Evolutionary conservation across 176 grass and related monocot genomes (phyloP).

Genomic region (Paspalum notatum): DNA sequence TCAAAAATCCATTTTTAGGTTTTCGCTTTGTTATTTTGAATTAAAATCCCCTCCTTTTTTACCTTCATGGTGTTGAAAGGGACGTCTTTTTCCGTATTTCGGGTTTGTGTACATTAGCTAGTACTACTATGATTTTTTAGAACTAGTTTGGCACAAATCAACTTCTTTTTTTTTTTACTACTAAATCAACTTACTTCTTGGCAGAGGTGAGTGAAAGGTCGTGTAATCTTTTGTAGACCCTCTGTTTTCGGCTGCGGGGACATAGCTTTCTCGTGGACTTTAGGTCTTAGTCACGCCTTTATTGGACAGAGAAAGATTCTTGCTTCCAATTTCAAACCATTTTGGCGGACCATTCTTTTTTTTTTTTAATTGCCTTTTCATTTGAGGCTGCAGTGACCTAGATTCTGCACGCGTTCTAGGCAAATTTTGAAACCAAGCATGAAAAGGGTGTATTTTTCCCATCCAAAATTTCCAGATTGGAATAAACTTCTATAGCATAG

Average conservation of each 20-base stretch:
- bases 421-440: constrained; percentile 20
- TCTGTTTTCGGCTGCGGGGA: constrained; percentile 39
- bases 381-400: constrained; percentile 38
- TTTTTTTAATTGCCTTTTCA: constrained; percentile 31
- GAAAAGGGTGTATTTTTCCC: neutral
- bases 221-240: constrained; percentile 10
- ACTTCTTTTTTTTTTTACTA: no score
- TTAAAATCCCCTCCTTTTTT: neutral
- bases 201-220: constrained; percentile 12
- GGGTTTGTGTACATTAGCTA: neutral
- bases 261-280: constrained; percentile 50
- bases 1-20: constrained; percentile 13
- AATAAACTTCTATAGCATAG: constrained; percentile 25
- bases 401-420: constrained; percentile 34
- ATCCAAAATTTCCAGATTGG: constrained; percentile 7
- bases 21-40: constrained; percentile 9
- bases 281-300: constrained; percentile 52
- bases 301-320: constrained; percentile 47
- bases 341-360: constrained; percentile 33
- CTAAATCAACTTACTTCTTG: constrained; percentile 16
- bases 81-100: neutral
- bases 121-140: neutral
- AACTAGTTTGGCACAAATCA: constrained; percentile 28
- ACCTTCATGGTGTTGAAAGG: constrained; percentile 27
- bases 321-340: constrained; percentile 51